Conservation (phyloP, 2,329 filamentous ascomycete genomes). For the Chaetomiaceae sp. region DNA sequence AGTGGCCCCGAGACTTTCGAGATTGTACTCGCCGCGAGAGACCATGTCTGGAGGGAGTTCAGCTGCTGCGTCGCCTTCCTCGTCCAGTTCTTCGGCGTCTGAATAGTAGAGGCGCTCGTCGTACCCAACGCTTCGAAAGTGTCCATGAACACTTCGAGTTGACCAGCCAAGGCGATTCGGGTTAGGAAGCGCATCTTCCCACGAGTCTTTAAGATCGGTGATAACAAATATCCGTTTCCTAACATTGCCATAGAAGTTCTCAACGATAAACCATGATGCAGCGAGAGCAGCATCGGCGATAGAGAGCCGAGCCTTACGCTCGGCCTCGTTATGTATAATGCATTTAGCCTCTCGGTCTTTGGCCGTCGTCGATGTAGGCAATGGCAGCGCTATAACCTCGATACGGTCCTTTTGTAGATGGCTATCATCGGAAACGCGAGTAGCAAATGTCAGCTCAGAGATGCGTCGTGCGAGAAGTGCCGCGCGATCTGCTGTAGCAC, state of each 20-base stretch:
- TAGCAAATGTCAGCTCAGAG: not conserved
- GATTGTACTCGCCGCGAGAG: too few species aligned
- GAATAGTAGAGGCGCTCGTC: not conserved
- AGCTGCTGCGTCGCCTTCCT: not conserved
- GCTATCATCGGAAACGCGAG: not conserved
- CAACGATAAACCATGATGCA: not conserved
- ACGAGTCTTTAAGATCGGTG: not conserved
- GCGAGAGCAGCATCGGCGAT: not conserved
- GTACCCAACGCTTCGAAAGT: not conserved
- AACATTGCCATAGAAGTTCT: not conserved
- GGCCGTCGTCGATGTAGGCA: not conserved
- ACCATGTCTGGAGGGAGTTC: not conserved
- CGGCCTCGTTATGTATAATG: not conserved
- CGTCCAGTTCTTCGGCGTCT: not conserved
- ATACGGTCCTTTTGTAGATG: not conserved
- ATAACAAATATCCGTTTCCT: not conserved
- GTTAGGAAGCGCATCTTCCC: not conserved
- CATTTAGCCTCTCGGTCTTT: not conserved
- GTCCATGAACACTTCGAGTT: not conserved
- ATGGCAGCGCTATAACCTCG: not conserved
- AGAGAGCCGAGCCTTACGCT: not conserved
- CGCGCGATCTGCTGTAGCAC: not conserved
- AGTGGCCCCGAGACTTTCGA: too few species aligned
- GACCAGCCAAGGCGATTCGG: too few species aligned
- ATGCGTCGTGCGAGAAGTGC: not conserved